Evolutionary conservation across 805 yeast genomes (phyloP).

Genomic region (Wickerhamomyces sydowiorum): DNA sequence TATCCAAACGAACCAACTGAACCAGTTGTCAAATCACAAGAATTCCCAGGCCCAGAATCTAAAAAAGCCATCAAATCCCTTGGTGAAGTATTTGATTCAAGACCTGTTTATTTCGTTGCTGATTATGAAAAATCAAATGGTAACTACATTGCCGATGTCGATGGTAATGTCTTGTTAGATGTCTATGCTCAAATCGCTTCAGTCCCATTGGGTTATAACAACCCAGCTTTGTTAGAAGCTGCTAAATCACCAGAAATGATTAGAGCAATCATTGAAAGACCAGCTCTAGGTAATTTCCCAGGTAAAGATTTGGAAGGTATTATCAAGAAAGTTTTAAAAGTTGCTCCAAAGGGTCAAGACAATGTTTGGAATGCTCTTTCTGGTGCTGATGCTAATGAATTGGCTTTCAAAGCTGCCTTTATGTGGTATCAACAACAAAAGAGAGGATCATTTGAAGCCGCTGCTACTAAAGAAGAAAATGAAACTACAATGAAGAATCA

Average conservation of each 20-base stretch:
- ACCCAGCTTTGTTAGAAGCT: conserved; percentile 64
- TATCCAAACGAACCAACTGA: conserved; percentile 78
- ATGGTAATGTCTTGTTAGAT: conserved; percentile 71
- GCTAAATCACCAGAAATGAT: conserved; percentile 68
- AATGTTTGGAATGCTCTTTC: conserved; percentile 75
- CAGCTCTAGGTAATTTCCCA: conserved; percentile 82
- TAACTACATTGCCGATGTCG: conserved; percentile 76
- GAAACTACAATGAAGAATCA: conserved; percentile 70
- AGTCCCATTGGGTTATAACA: conserved; percentile 80
- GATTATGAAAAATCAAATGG: conserved; percentile 74
- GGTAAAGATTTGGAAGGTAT: conserved; percentile 61
- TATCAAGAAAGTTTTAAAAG: conserved; percentile 37
- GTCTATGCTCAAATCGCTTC: conserved; percentile 83
- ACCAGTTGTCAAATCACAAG: conserved; percentile 54
- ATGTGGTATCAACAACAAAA: conserved; percentile 66
- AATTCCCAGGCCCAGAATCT: conserved; percentile 76
- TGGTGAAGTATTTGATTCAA: conserved; percentile 59
- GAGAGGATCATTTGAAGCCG: conserved; percentile 52
- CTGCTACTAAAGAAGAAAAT: conserved; percentile 66
- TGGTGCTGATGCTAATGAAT: conserved; percentile 86
- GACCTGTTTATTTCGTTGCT: conserved; percentile 69
- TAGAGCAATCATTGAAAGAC: conserved; percentile 73
- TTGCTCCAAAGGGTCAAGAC: conserved; percentile 75
- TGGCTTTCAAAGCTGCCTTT: conserved; percentile 86
- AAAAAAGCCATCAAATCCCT: conserved; percentile 45